Base-by-base conservation (phyloP, 2,329 filamentous ascomycete species). In the Fusarium sp. region DNA sequence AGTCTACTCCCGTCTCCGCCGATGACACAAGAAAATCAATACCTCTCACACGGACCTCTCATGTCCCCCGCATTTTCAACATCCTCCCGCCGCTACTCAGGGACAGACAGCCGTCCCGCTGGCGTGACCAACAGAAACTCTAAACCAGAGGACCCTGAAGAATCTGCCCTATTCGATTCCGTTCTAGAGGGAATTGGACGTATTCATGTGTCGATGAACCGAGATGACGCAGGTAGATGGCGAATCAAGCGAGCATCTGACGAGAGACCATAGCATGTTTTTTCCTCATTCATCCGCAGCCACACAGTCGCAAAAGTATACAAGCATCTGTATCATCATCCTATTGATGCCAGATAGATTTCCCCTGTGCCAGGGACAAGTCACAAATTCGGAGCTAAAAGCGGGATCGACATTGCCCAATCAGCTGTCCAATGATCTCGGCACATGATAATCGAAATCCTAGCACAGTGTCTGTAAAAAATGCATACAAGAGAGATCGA, bases 221-320 rank as follows among this genome's bases (percentile, higher is more conserved):
- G 79, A 72, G 82, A 85, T 52, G 77, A 81, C 20, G 80, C 78
- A 17, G 84, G 84, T 7, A 79, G 84, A 45, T 86, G 84, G 84
- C 80, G 84, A 69, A 83, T 85, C 57, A 77, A 73, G 42, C 73
- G 79, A 31, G 45, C 71, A 35, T 63, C 64, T 48, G 62, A 70
- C 5, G 65, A 63, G 47, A 70, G 54, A 57, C 59, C 60, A 58
- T 78, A 79, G 77, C 52, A 73, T 60, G 54, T 26, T 57, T 59
- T 64, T 48, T 48, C 28, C 7, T 55, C 52, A 26, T 15, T 36
- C 22, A 39, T 31, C 20, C 24, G 47, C 51, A 26, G 39, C 35
- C 61, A 48, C 18, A 8, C 7, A 22, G 22, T 22, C 18, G n/a
- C 12, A 20, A 41, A n/a, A 41, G 35, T 33, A n/a, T 36, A 12